Conservation (phyloP, 176 grass and related monocot species). For the Poa pratensis region DNA sequence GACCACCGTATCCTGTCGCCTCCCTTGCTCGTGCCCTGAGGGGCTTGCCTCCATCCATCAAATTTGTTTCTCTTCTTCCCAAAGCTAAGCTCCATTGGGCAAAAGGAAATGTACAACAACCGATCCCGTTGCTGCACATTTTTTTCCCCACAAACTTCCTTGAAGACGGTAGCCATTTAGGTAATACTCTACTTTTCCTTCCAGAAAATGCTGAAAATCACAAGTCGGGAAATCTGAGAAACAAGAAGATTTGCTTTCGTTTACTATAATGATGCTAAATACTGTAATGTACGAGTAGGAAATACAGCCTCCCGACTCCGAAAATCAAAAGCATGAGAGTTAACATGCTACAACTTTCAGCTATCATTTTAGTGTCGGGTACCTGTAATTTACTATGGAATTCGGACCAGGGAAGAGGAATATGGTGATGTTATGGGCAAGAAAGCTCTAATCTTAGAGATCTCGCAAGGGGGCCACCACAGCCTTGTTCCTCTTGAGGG, state of each 20-base stretch:
- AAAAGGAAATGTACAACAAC: slow-evolving; percentile 41
- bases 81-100: slow-evolving; percentile 40
- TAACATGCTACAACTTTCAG: slow-evolving; percentile 10
- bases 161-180: slow-evolving; percentile 23
- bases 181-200: slow-evolving; percentile 6
- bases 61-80: slow-evolving; percentile 59
- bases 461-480: slow-evolving; percentile 41
- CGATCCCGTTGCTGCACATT: slow-evolving; percentile 12
- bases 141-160: slow-evolving; percentile 29
- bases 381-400: slow-evolving; percentile 24
- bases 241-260: neutral
- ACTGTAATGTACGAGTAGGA: neutral
- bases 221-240: neutral
- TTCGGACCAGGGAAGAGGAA: slow-evolving; percentile 36
- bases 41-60: slow-evolving; percentile 39
- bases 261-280: neutral
- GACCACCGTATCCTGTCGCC: too few relatives aligned
- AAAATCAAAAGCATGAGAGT: neutral
- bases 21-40: too few relatives aligned
- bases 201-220: slow-evolving; percentile 41
- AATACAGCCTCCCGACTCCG: neutral
- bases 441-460: slow-evolving; percentile 50
- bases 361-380: slow-evolving; percentile 1
- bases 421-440: slow-evolving; percentile 29
- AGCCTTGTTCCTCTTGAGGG: slow-evolving; percentile 47